phyloP scores from a whole-genome alignment of 2,329 filamentous ascomycete genomes.

The Talaromyces marneffei region DNA sequence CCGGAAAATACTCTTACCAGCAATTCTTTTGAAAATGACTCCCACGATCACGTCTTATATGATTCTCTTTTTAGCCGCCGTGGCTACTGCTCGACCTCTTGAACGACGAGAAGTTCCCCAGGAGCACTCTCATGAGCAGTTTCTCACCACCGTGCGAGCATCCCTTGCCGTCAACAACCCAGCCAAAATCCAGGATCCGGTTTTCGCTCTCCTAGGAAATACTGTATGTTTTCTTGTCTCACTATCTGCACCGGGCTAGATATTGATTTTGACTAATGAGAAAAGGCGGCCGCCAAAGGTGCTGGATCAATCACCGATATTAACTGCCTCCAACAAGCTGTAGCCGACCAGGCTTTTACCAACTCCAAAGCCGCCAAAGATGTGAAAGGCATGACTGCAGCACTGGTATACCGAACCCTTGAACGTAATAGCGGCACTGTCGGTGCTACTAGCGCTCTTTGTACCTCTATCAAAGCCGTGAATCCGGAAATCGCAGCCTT shows the following conservation, averaged over 20 bases:
- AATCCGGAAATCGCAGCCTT: constrained; percentile 63
- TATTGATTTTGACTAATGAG: not conserved
- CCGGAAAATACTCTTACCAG: not conserved
- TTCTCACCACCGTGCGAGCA: constrained; percentile 42
- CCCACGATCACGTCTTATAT: not conserved
- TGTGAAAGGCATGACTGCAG: constrained; percentile 50
- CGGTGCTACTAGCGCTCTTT: constrained; percentile 53
- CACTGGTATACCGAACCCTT: constrained; percentile 49
- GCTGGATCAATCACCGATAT: constrained; percentile 46
- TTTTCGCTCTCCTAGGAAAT: constrained; percentile 51
- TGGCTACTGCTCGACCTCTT: constrained; percentile 5
- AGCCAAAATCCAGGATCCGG: constrained; percentile 43
- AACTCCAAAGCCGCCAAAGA: constrained; percentile 52
- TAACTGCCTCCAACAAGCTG: constrained; percentile 55
- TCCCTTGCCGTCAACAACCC: constrained; percentile 46
- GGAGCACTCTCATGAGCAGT: constrained; percentile 51
- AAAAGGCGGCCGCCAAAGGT: constrained; percentile 45
- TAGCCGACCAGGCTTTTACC: constrained; percentile 55
- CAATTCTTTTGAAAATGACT: not conserved
- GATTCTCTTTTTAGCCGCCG: constrained; percentile 2
- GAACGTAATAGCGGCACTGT: constrained; percentile 58
- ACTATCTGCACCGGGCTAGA: too few relatives aligned
- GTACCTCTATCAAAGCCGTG: constrained; percentile 49
- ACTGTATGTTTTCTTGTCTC: not conserved
- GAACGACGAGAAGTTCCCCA: constrained; percentile 50